These are phyloP conservation scores for Purpureocillium takamizusanense DNA, from an alignment of 2,329 filamentous ascomycete species.

Conservation along the genomic window DNA sequence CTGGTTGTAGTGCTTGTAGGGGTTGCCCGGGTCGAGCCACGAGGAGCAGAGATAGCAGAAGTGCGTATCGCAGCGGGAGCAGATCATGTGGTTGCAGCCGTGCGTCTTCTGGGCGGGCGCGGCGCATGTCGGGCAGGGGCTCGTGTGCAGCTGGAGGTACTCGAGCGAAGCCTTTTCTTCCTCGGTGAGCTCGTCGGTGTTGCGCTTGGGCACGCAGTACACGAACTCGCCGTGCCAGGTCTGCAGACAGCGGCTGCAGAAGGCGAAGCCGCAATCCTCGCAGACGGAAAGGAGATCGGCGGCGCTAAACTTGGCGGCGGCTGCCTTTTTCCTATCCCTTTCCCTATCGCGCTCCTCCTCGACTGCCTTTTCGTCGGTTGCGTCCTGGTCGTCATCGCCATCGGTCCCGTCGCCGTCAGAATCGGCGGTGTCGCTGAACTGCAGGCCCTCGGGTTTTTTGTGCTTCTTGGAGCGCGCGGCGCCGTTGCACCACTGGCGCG, in stretches of 20 bases:
- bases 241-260: conserved; percentile 61
- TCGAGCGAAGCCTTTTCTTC: conserved; percentile 83
- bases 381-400: conserved; percentile 35
- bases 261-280: conserved; percentile 82
- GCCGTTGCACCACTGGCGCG: conserved; percentile 84
- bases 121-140: conserved; percentile 80
- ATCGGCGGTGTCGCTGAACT: conserved; percentile 48
- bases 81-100: conserved; percentile 96
- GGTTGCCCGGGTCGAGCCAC: conserved; percentile 76
- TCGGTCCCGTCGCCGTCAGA: no score
- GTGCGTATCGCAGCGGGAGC: conserved; percentile 79
- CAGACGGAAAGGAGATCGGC: conserved; percentile 72
- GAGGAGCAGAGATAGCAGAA: conserved; percentile 91
- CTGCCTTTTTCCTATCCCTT: conserved; percentile 9
- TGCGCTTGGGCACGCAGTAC: conserved; percentile 57
- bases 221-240: conserved; percentile 90
- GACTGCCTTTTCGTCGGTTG: conserved; percentile 29
- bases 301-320: conserved; percentile 24
- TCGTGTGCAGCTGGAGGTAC: conserved; percentile 74
- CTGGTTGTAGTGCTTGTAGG: conserved; percentile 82
- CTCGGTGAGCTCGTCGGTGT: conserved; percentile 62
- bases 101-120: conserved; percentile 81
- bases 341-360: conserved; percentile 9
- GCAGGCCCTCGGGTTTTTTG: conserved; percentile 59
- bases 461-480: conserved; percentile 70